Conservation (phyloP, 2,329 filamentous ascomycete genomes). For the Fusarium sp. region DNA sequence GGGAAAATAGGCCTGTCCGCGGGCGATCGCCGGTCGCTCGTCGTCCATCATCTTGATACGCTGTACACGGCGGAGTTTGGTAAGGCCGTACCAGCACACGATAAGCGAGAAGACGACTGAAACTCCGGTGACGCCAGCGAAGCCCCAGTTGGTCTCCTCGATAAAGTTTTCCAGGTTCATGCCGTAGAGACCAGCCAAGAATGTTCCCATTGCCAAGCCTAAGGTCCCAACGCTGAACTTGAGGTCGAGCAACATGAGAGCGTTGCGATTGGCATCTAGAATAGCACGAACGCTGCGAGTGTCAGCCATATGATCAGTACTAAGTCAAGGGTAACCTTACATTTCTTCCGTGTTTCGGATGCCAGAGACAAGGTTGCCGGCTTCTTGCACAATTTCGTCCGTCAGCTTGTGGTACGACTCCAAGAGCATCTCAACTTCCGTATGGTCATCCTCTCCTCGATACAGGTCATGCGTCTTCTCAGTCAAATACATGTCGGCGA, state of each 20-base stretch:
- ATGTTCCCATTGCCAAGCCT: conserved; percentile 93
- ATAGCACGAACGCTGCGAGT: conserved; percentile 85
- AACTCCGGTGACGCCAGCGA: conserved; percentile 76
- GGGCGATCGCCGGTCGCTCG: conserved; percentile 54
- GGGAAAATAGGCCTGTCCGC: conserved; percentile 53
- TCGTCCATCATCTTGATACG: conserved; percentile 81
- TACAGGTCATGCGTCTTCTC: conserved; percentile 82
- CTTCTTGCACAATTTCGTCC: conserved; percentile 97
- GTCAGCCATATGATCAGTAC: conserved; percentile 33
- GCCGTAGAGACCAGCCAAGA: conserved; percentile 97
- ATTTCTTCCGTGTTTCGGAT: conserved; percentile 99
- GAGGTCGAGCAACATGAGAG: conserved; percentile 95
- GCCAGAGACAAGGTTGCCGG: conserved; percentile 89
- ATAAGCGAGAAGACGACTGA: conserved; percentile 79
- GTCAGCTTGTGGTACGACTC: conserved; percentile 98
- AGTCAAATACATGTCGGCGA: conserved; percentile 93
- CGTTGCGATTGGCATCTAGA: conserved; percentile 96
- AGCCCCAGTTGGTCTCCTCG: conserved; percentile 91
- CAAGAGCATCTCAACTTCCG: conserved; percentile 95
- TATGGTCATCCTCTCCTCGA: conserved; percentile 86
- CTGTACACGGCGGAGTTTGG: conserved; percentile 86
- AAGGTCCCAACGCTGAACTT: conserved; percentile 97
- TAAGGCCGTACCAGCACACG: conserved; percentile 85
- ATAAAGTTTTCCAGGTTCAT: conserved; percentile 99
- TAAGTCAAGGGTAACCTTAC: conserved; percentile 63